Base-by-base conservation (phyloP, 1,284 basidiomycete genomes). In the Pterula multifida region DNA sequence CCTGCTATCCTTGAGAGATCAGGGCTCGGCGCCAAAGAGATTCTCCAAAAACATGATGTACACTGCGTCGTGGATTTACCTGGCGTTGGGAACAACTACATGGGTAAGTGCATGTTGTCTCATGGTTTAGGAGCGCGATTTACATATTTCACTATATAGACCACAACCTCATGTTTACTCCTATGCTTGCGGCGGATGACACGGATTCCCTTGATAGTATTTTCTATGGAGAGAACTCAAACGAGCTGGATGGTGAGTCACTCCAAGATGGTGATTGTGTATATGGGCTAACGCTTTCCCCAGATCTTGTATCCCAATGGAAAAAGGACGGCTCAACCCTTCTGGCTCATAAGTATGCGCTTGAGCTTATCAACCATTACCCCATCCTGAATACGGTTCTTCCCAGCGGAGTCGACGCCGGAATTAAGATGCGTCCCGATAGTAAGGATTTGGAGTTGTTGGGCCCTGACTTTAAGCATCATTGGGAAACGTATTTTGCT, bases 31-130 rank as follows among this genome's bases (percentile, higher is more conserved):
- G 57, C 64, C 0, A 55, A 59, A 11, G 60, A 63, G 0, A 55
- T 77, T 3, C 60, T 81, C 11, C 56, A 67, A 36, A 63, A 67
- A 47, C 58, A 65, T 39, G 68, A 67, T 1, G 60, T 82, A 22
- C 35, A 55, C 13, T 60, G 64, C 13, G 23, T 71, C n/a, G 71
- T 78, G 3, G 69, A 79, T 42, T 62, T 81, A 3, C 72, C 72
- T 3, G 78, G 77, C 2, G 79, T 82, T 0, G 80, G 80, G 3
- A 71, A 76, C 54, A 65, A 71, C 22, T 76, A 73, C 52, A 68
- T 72, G 59, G 78, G 78, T 72, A 50, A 45, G 61, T 51, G 13
- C 11, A 9, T 54, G 52, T 35, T 53, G 56, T 47, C 50, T 56
- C 32, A 35, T 35, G n/a, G 9, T 35, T n/a, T n/a, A n/a, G 32